Base-by-base conservation (phyloP, 1,284 basidiomycete species). In the Ganoderma multipileum region DNA sequence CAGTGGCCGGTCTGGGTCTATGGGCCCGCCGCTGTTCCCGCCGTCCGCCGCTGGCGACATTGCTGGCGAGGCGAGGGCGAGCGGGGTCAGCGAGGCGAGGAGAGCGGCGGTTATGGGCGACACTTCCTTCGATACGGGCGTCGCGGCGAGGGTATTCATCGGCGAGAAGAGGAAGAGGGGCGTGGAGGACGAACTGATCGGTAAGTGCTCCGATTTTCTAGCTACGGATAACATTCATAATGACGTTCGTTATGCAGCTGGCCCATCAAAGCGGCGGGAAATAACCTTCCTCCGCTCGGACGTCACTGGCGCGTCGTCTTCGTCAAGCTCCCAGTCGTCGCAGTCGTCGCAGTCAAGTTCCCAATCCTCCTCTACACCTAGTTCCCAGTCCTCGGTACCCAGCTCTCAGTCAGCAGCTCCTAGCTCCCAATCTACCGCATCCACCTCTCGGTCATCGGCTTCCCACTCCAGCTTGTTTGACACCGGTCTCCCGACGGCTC, bases 161-260 rank as follows among this genome's bases (percentile, higher is more conserved):
- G 75, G 75, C 36, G 72, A 74, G 67, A 76, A 76, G 72, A 65
- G 75, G 69, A 76, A 74, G 71, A 65, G 75, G 57, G 71, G 73
- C 14, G 54, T 26, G 33, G 57, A 42, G 26, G 71, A 71, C 5
- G 74, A 76, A 33, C 30, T 58, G 20, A n/a, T 18, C 4, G 65
- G 72, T 72, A 14, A 62, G 72, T 66, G 23, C 23, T 6, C 7
- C 16, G n/a, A 14, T 26, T 26, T 2, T 47, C 0, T 14, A 3
- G 20, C 38, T 20, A 4, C 6, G 18, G 6, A n/a, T 6, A 26
- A 12, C 9, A 39, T n/a, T 8, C n/a, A 26, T 50, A 18, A 26
- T 2, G 23, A 8, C n/a, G 26, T 47, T 8, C 8, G 23, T 2
- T 8, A 8, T n/a, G 23, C 23, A 72, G 73, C 67, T 44, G 66